Evolutionary conservation across 2,329 filamentous ascomycete species (phyloP).

Genomic region (Exophiala aquamarina): DNA sequence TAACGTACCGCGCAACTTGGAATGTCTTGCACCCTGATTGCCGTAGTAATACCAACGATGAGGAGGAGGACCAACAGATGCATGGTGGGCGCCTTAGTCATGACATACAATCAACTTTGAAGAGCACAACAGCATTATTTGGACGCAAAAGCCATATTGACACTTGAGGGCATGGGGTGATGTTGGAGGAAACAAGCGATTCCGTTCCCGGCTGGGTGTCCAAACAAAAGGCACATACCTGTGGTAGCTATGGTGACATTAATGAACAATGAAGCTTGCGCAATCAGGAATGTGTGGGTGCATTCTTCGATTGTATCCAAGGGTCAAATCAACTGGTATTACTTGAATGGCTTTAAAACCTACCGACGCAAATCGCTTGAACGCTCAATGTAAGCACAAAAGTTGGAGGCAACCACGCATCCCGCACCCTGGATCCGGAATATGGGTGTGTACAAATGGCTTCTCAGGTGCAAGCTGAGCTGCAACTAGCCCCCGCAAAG

Average conservation of each 20-base stretch:
- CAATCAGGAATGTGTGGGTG: no score
- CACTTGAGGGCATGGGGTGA: background rate
- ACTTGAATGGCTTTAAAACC: no score
- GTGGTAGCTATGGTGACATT: conserved; percentile 15
- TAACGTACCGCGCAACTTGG: conserved; percentile 26
- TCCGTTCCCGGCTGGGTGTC: conserved; percentile 12
- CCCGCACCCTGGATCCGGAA: no score
- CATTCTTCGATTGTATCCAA: no score
- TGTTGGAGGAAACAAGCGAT: background rate
- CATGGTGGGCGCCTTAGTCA: background rate
- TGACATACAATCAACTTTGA: no score
- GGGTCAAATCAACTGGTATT: no score
- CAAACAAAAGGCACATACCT: conserved; percentile 25
- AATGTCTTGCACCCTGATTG: conserved; percentile 23
- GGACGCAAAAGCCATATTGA: background rate
- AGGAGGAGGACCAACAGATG: conserved; percentile 9
- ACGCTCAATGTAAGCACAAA: conserved; percentile 1
- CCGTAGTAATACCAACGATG: conserved; percentile 9
- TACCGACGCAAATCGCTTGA: no score
- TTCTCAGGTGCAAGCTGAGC: no score
- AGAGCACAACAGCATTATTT: no score
- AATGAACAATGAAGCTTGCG: conserved; percentile 15
- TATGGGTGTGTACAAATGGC: no score
- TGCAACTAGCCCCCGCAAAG: no score
- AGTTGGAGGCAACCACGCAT: background rate